Conservation (phyloP, 2,329 filamentous ascomycete genomes). For the Orbilia brochopaga region DNA sequence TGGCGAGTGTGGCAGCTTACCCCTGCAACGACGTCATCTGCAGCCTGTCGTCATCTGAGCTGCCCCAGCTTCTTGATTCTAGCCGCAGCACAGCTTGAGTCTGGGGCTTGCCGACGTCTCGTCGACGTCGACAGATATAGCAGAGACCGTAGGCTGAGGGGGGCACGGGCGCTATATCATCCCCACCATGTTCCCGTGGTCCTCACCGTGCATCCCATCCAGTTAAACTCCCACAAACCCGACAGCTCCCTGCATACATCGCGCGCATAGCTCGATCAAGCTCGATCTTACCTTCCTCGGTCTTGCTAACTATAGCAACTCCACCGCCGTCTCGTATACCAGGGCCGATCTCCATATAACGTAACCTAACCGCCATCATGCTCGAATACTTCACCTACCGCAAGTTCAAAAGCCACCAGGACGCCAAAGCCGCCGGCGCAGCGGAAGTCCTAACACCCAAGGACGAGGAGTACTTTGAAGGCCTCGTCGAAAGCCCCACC, state of each 20-base stretch:
- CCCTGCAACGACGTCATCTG: background rate
- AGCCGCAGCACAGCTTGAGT: too few species aligned
- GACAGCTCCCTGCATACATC: background rate
- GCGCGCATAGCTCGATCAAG: too few species aligned
- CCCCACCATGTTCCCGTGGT: too few species aligned
- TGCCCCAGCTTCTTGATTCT: background rate
- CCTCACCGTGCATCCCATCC: too few species aligned
- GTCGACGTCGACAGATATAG: too few species aligned
- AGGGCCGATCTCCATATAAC: slow-evolving; percentile 5
- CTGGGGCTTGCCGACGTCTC: too few species aligned
- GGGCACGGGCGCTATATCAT: too few species aligned
- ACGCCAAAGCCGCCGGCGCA: slow-evolving; percentile 59
- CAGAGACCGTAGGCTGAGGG: too few species aligned
- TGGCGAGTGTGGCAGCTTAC: background rate
- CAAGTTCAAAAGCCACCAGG: slow-evolving; percentile 68
- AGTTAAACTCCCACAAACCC: background rate
- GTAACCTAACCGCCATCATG: slow-evolving; percentile 60
- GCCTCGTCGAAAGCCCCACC: slow-evolving; percentile 27
- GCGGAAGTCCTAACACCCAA: slow-evolving; percentile 42
- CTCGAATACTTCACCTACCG: slow-evolving; percentile 69
- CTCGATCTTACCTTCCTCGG: slow-evolving; percentile 14
- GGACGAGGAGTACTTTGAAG: slow-evolving; percentile 49
- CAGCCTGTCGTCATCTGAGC: background rate
- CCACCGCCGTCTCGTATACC: too few species aligned
- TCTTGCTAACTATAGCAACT: too few species aligned